phyloP scores from a whole-genome alignment of 1,284 basidiomycete genomes.

The Peniophora sp. region DNA sequence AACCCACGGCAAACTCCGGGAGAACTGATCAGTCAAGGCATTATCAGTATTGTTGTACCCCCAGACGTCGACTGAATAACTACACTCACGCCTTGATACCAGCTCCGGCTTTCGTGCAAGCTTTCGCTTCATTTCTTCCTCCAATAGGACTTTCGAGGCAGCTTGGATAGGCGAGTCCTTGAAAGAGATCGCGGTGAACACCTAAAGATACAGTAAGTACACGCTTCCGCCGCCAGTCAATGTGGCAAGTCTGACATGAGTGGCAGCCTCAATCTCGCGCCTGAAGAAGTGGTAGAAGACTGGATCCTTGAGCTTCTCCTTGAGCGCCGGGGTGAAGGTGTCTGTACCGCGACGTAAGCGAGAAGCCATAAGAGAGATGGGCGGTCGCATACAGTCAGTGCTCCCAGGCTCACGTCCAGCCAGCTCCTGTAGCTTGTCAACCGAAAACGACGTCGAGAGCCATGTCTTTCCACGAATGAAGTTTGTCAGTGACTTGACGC shows the following conservation, averaged over 20 bases:
- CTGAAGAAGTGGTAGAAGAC: neutral
- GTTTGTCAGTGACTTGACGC: constrained; percentile 42
- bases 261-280: neutral
- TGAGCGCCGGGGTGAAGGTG: neutral
- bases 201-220: too few relatives aligned
- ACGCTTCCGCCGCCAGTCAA: too few relatives aligned
- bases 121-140: constrained; percentile 39
- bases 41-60: too few relatives aligned
- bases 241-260: neutral
- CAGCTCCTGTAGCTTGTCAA: constrained; percentile 29
- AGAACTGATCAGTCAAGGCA: neutral
- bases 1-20: neutral
- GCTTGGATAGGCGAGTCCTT: constrained; percentile 34
- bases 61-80: neutral
- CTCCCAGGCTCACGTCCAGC: constrained; percentile 26
- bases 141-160: constrained; percentile 31
- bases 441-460: constrained; percentile 44
- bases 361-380: constrained; percentile 2
- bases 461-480: constrained; percentile 58
- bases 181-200: constrained; percentile 36
- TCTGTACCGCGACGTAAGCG: neutral
- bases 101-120: constrained; percentile 53
- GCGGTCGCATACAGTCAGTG: constrained; percentile 35
- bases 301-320: neutral
- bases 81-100: constrained; percentile 43